A percentile compares a stretch with the other conserved stretches of the same genome.
Conservation (phyloP, 2,329 filamentous ascomycete species). For the Onygenales sp. region DNA sequence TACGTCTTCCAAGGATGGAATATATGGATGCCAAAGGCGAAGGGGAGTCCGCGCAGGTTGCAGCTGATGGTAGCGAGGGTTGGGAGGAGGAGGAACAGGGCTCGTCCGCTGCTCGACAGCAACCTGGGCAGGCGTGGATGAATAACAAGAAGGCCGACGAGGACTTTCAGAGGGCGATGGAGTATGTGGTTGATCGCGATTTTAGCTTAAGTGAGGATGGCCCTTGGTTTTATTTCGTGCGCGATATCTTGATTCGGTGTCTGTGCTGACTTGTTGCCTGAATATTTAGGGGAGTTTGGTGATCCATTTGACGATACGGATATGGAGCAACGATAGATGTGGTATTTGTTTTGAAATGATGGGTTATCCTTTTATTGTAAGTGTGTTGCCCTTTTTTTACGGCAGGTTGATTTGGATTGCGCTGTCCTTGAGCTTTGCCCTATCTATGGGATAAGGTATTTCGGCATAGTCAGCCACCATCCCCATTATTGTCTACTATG, state of each 20-base stretch:
- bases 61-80: background rate
- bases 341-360: background rate
- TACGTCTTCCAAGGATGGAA: background rate
- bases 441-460: too few species aligned
- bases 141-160: conserved; percentile 48
- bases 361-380: background rate
- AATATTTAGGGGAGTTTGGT: conserved; percentile 32
- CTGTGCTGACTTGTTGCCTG: background rate
- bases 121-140: conserved; percentile 42
- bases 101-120: conserved; percentile 21
- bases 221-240: background rate
- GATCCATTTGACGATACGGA: conserved; percentile 37
- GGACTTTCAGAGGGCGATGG: conserved; percentile 43
- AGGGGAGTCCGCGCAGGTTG: background rate
- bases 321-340: conserved; percentile 15
- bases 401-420: background rate
- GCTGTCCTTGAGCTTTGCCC: too few species aligned
- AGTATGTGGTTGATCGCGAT: conserved; percentile 42
- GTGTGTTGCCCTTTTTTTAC: background rate
- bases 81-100: conserved; percentile 1
- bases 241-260: background rate
- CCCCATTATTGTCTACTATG: too few species aligned
- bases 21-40: background rate
- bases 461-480: too few species aligned
- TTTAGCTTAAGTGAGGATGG: conserved; percentile 37